Percentiles rank a stretch among this genome's conserved stretches.
phyloP scores from a whole-genome alignment of 495 filamentous ascomycete species.

The Sabuloglossum arenarium region DNA sequence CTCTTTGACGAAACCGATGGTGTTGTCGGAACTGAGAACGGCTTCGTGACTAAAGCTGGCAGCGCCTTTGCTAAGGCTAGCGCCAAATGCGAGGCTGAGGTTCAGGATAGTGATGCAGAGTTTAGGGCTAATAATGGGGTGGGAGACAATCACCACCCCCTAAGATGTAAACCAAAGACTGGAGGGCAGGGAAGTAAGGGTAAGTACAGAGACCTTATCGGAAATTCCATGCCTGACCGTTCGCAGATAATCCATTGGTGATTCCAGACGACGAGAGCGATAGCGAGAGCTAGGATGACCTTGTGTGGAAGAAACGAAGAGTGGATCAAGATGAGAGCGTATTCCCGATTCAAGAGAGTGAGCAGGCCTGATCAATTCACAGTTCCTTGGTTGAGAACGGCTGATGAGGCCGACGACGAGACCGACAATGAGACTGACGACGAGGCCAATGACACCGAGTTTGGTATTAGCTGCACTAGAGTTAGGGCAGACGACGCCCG shows the following conservation, averaged over 20 bases:
- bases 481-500: neutral
- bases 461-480: neutral
- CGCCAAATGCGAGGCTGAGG: neutral
- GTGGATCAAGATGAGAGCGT: neutral
- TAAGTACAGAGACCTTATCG: neutral
- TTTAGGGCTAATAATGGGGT: neutral
- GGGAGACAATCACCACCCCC: neutral
- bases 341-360: neutral
- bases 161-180: neutral
- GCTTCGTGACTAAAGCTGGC: too few species aligned
- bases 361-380: neutral
- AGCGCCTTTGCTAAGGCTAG: too few species aligned
- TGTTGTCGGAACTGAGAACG: too few species aligned
- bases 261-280: neutral
- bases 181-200: neutral
- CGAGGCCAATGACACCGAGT: neutral
- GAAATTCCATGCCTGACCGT: neutral
- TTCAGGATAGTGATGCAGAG: neutral
- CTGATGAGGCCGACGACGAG: neutral
- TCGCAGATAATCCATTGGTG: conserved; percentile 1
- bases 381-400: neutral
- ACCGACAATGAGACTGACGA: too few species aligned
- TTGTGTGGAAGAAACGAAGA: conserved; percentile 1
- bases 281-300: neutral
- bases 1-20: neutral